Base-by-base conservation (phyloP, 164 flowering plant species). In the Cinnamomum chago region DNA sequence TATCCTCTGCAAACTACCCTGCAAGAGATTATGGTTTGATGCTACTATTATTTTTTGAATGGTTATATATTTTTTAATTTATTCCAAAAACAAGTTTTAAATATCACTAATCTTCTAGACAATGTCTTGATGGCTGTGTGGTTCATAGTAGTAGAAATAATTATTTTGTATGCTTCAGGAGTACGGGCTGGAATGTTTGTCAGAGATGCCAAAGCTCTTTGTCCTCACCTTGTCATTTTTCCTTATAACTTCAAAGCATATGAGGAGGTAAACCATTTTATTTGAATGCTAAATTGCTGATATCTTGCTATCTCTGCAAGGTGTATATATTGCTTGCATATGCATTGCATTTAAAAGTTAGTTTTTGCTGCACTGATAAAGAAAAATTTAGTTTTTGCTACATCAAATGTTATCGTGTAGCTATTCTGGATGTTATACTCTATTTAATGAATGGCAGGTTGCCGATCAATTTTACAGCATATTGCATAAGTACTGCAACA, bases 1-100 rank as follows among this genome's bases (percentile, higher is more conserved):
- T 94, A 79, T 94, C 98, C 27, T 92, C 97, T 69, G 97, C 98
- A 73, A 96, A 94, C 77, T 96, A 96, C 77, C 95, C 95, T 79
- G 99, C 98, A 73, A 83, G 98, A 60, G 85, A 79, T 79, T 87
- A 82, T 86, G 98, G 98, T 95, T 17, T 72, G 72, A 80, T 82
- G 73, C 72, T 77, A 2, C 40, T 35, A 64, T 47, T 35, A 22
- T 10, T 13, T 40, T 62, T 73, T 55, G 71, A 67, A 20, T 55
- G 6, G 23, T 58, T 2, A 28, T 25, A 70, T 24, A 10, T 33
- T 13, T 75, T 20, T 2, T 0, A 62, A 68, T 74, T 75, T 66
- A 18, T 64, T 73, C 70, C 55, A 20, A 13, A 62, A 33, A 52
- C 28, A 27, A 55, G 20, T 55, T 17, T 40, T 40, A 40, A 5